Evolutionary conservation across 2,329 filamentous ascomycete genomes (phyloP).

Genomic region (Stachybotrys elegans): DNA sequence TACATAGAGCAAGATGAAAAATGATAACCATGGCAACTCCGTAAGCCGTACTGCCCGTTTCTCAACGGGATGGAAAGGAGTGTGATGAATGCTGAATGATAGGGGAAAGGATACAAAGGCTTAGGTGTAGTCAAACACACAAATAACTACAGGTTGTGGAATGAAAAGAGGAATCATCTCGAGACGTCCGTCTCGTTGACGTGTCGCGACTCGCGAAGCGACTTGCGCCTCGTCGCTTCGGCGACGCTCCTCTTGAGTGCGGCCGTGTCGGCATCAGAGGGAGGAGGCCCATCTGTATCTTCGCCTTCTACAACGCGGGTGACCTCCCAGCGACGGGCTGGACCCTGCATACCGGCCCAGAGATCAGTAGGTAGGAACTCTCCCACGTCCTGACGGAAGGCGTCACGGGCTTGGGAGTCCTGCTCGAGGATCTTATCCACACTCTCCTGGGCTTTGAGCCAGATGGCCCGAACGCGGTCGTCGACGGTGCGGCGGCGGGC

Average conservation of each 20-base stretch:
- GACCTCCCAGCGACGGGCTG: conserved; percentile 48
- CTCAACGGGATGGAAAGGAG: too few species aligned
- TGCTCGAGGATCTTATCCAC: conserved; percentile 69
- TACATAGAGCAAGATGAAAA: too few species aligned
- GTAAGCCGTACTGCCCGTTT: too few species aligned
- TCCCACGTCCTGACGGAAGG: conserved; percentile 76
- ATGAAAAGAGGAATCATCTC: too few species aligned
- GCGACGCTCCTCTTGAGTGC: conserved; percentile 16
- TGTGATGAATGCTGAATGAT: too few species aligned
- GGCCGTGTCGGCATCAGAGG: conserved; percentile 9
- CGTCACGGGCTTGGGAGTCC: conserved; percentile 68
- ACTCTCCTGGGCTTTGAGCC: conserved; percentile 71
- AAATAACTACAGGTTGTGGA: too few species aligned
- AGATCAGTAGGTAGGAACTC: conserved; percentile 84
- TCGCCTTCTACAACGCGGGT: conserved; percentile 29
- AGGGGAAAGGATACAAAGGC: too few species aligned
- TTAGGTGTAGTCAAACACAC: too few species aligned
- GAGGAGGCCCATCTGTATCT: conserved; percentile 6
- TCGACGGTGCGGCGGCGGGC: conserved; percentile 69
- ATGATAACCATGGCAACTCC: too few species aligned
- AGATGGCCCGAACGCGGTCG: conserved; percentile 66
- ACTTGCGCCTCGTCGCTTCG: conserved; percentile 13
- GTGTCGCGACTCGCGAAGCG: too few species aligned
- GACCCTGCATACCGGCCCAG: conserved; percentile 71
- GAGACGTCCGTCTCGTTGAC: too few species aligned